Evolutionary conservation across 352 stramenopile genomes (phyloP).

Genomic region (Pythium dissotocum): DNA sequence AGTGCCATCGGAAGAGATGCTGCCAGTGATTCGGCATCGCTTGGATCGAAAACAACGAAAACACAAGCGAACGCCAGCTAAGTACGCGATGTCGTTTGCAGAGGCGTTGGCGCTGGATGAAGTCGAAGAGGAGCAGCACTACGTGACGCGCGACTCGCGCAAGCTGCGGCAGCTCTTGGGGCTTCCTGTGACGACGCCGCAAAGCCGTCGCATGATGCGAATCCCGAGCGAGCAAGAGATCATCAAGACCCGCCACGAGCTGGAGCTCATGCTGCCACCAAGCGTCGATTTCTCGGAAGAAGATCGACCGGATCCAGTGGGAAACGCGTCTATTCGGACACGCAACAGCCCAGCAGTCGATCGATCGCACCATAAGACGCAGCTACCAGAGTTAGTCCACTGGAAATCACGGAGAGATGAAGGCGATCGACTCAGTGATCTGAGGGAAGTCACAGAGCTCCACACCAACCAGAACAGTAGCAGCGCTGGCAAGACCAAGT

Average conservation of each 20-base stretch:
- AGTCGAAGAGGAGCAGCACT: conserved; percentile 28
- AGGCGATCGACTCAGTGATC: conserved; percentile 2
- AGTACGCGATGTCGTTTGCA: conserved; percentile 22
- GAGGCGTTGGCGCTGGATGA: conserved; percentile 25
- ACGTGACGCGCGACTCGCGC: conserved; percentile 29
- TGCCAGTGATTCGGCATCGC: conserved; percentile 49
- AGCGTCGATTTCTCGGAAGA: conserved; percentile 15
- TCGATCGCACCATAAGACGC: neutral
- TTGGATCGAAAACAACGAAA: conserved; percentile 17
- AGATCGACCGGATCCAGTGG: conserved; percentile 12
- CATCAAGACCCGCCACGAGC: conserved; percentile 22
- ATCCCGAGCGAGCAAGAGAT: conserved; percentile 32
- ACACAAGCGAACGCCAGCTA: neutral
- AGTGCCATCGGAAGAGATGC: conserved; percentile 44
- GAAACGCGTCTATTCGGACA: neutral
- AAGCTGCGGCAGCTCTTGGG: conserved; percentile 29
- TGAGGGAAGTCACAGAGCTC: conserved; percentile 3
- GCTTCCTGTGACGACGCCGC: conserved; percentile 19
- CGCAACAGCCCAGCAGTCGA: neutral
- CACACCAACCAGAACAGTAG: neutral
- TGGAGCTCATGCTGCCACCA: conserved; percentile 20
- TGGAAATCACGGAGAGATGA: conserved; percentile 15
- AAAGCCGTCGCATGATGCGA: conserved; percentile 20
- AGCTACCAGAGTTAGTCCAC: conserved; percentile 18
- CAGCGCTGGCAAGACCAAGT: neutral